Base-by-base conservation (phyloP, 176 grass and related monocot genomes). In the Aegilops longissima region DNA sequence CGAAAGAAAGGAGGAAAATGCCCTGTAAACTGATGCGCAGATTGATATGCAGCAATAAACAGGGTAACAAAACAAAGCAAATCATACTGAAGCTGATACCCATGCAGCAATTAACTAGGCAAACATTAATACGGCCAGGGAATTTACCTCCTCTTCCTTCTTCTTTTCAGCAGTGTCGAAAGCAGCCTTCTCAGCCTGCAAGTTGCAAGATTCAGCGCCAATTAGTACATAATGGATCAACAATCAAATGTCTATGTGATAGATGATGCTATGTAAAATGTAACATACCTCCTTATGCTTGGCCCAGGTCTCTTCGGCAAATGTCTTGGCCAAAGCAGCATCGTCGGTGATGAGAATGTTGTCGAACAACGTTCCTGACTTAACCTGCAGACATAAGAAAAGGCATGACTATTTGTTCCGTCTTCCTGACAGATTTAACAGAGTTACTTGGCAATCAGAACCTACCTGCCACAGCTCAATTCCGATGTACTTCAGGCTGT, bases 91-190 rank as follows among this genome's bases (percentile, higher is more conserved):
- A 52, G 14, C 49, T 17, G 49, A 17, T 52, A 17, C 5, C 49
- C 14, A 52, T 52, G 1, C 49, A 52, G 49, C 14, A 52, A 52
- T 17, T 6, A 52, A 7, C 29, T 21, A 11, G 10, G 20, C 66
- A 21, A 39, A 82, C 63, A 30, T 47, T 25, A 12, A 67, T 35
- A 49, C 66, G 23, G 63, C 62, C 24, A 83, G 82, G 9, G 47
- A 84, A 77, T 67, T 82, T 90, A 95, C 93, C 95, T 93, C 95
- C 45, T 91, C 93, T 90, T 92, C 85, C 77, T 91, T 93, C 80
- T 93, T 98, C 87, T 95, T 98, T 91, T 98, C 95, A 72, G 87
- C 91, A 83, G 93, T 93, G 3, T 98, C 95, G 58, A 98, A 98
- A 82, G 95, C 91, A 87, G 93, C 89, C 87, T 98, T 95, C 87